phyloP scores from a whole-genome alignment of 2,329 filamentous ascomycete species.

The Leptographium flavum region DNA sequence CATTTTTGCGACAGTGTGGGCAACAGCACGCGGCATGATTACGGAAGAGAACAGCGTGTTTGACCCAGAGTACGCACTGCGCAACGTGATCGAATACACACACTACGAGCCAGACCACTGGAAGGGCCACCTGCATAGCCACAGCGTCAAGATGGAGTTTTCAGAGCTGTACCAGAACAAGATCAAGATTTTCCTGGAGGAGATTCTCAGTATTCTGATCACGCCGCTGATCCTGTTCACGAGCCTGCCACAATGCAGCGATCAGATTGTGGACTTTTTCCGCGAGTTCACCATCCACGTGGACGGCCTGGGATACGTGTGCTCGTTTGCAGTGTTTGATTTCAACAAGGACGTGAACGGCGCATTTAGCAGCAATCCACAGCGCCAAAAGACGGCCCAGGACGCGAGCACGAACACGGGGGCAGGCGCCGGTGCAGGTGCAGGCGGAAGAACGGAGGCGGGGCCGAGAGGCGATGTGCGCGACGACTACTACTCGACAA shows the following conservation, averaged over 20 bases:
- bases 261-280: slow-evolving; percentile 94
- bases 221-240: slow-evolving; percentile 82
- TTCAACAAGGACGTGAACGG: slow-evolving; percentile 65
- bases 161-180: slow-evolving; percentile 84
- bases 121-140: slow-evolving; percentile 80
- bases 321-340: slow-evolving; percentile 93
- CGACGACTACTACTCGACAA: slow-evolving; percentile 86
- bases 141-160: slow-evolving; percentile 86
- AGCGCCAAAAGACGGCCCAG: slow-evolving; percentile 6
- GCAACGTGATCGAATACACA: slow-evolving; percentile 81
- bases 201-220: slow-evolving; percentile 81
- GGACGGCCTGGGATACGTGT: slow-evolving; percentile 89
- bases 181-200: slow-evolving; percentile 80
- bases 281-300: slow-evolving; percentile 95
- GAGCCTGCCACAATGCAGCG: slow-evolving; percentile 74
- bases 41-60: slow-evolving; percentile 83
- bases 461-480: slow-evolving; percentile 66
- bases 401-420: too few relatives aligned
- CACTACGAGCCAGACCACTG: slow-evolving; percentile 85
- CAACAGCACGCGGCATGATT: slow-evolving; percentile 65
- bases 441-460: too few relatives aligned
- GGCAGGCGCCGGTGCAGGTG: slow-evolving; percentile 13
- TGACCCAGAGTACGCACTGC: slow-evolving; percentile 79
- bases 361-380: neutral
- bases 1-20: slow-evolving; percentile 71